Evolutionary conservation across 805 yeast genomes (phyloP).

Genomic region (Metschnikowia kunwiensis): DNA sequence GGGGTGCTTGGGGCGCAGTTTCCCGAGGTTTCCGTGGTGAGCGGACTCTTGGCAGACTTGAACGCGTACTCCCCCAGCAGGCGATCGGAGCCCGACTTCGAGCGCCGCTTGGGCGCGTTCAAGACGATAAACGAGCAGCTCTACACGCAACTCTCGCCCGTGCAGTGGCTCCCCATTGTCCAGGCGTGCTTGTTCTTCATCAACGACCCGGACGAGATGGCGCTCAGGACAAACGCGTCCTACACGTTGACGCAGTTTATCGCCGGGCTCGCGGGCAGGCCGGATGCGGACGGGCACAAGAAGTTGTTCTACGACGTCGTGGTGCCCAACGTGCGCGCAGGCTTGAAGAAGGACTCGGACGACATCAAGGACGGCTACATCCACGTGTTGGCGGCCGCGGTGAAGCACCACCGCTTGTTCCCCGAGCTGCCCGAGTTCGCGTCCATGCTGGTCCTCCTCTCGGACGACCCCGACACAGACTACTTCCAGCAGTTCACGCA

Average conservation of each 20-base stretch:
- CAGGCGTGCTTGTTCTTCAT: constrained; percentile 67
- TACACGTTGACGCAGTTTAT: constrained; percentile 60
- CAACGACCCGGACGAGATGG: constrained; percentile 73
- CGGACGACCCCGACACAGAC: constrained; percentile 79
- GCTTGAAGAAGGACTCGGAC: constrained; percentile 58
- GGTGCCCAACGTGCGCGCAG: constrained; percentile 63
- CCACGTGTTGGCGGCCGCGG: constrained; percentile 60
- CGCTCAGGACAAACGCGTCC: constrained; percentile 75
- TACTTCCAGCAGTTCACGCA: constrained; percentile 76
- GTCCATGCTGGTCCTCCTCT: constrained; percentile 60
- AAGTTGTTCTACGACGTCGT: constrained; percentile 49
- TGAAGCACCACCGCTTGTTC: constrained; percentile 42
- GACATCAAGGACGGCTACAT: constrained; percentile 71
- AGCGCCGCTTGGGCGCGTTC: constrained; percentile 66
- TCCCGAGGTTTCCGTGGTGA: constrained; percentile 38
- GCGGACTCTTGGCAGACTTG: constrained; percentile 55
- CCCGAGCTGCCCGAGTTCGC: constrained; percentile 52
- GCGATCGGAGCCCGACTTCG: constrained; percentile 77
- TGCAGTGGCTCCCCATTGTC: constrained; percentile 79
- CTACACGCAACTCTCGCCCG: constrained; percentile 41
- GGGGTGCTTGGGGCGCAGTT: constrained; percentile 54
- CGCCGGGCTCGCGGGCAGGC: constrained; percentile 46
- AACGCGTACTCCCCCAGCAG: constrained; percentile 65
- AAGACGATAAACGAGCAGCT: constrained; percentile 56
- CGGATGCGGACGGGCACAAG: constrained; percentile 27